Base-by-base conservation (phyloP, 2,329 filamentous ascomycete species). In the Arthrocladium fulminans region DNA sequence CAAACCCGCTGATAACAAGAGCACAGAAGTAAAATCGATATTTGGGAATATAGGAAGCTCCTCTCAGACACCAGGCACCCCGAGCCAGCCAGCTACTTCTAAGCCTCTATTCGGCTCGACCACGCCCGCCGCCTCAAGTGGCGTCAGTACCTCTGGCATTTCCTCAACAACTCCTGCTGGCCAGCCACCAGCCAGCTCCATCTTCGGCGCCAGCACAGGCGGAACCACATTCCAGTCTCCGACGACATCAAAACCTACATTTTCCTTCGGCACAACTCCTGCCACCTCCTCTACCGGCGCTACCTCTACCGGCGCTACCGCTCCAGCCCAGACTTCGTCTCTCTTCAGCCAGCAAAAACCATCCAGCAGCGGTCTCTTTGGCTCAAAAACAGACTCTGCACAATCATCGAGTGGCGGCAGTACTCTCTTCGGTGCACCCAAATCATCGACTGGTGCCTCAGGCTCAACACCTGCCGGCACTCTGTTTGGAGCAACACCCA, bases 151-250 rank as follows among this genome's bases (percentile, higher is more conserved):
- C 32, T 35, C 72, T 51, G 63, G 60, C 38, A 67, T 63, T 48
- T 56, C 64, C 42, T 74, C 72, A 13, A 74, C 73, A 15, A 75
- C 72, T 25, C 73, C 73, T 43, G 72, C 72, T 46, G 72, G 71
- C 5, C 70, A 70, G 51, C 72, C 73, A 23, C 71, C 72, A 25
- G 52, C 60, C 24, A 57, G 54, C 32, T 51, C 52, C 19, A 51
- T 54, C 32, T 55, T 65, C 35, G 54, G 60, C 17, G 61, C 60
- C 60, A 59, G 58, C 54, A 48, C 62, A 53, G 51, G 55, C 43
- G 59, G 50, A 50, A 7, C 45, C 22, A 46, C 43, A 10, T 32
- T 23, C 13, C 37, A 41, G 39, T 15, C 45, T 8, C 38, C 30
- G 20, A 19, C 45, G 3, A 13, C 35, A 2, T 27, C 45, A 7